A percentile compares a stretch with the other conserved stretches of the same genome.
These are phyloP conservation scores for Plicaturopsis crispa DNA, from an alignment of 768 basidiomycete genomes.

Conservation along the genomic window DNA sequence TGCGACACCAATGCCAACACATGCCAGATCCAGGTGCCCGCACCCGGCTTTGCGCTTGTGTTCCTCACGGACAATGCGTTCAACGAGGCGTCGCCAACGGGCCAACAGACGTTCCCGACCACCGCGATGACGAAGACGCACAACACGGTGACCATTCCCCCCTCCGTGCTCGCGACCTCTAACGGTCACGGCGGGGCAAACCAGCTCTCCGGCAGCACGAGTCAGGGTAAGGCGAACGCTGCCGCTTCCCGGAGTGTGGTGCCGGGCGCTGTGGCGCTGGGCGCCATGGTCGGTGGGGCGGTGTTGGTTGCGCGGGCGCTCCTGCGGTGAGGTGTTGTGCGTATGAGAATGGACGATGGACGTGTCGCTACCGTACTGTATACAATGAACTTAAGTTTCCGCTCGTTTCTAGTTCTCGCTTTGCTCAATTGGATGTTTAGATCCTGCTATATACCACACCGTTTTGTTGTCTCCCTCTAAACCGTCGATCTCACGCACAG, in stretches of 20 bases:
- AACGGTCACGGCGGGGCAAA: slow-evolving; percentile 36
- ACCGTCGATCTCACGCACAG: too few species aligned
- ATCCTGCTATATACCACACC: too few species aligned
- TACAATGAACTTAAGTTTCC: too few species aligned
- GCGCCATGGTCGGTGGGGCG: background rate
- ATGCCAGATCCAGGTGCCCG: slow-evolving; percentile 56
- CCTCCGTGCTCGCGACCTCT: slow-evolving; percentile 47
- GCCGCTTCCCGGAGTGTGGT: background rate
- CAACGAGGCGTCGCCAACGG: slow-evolving; percentile 21
- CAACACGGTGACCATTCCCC: slow-evolving; percentile 51
- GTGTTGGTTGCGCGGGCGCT: background rate
- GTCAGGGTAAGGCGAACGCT: background rate
- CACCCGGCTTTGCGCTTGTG: slow-evolving; percentile 71
- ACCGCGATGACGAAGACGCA: slow-evolving; percentile 47
- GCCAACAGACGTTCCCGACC: slow-evolving; percentile 46
- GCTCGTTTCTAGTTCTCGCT: too few species aligned
- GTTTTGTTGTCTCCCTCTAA: too few species aligned
- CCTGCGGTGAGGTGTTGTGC: too few species aligned
- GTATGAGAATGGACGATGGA: too few species aligned
- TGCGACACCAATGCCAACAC: slow-evolving; percentile 48
- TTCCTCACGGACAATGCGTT: slow-evolving; percentile 46
- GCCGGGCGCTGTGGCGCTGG: background rate
- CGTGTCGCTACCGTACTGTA: too few species aligned
- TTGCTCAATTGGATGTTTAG: too few species aligned
- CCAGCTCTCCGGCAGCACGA: background rate